Evolutionary conservation across 257 asterid species (phyloP), one percentile per base, ranked within the genome.

Genomic region (Nicotiana noctiflora): DNA sequence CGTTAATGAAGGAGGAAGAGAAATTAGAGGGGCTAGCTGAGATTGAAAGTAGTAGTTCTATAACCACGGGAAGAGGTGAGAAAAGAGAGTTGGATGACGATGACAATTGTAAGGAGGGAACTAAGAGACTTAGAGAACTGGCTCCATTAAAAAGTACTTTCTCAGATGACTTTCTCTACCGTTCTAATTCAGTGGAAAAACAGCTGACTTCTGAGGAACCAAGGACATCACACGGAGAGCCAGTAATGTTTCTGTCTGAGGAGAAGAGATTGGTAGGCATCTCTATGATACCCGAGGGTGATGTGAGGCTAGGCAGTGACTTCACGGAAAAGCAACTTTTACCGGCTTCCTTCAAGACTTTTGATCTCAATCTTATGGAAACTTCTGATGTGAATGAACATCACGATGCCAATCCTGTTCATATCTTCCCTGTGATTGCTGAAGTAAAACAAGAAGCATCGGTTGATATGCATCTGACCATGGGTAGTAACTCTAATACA

Each of bases 321-420:
- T 88, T 85, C 84, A 72, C 90, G 53, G 97, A 89, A 86, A 92
- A 88, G 77, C 93, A 89, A 80, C 86, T 91, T 29, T 88, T 89
- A 84, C 92, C 96, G 0, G 86, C 91, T 80, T 91, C 98, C 84
- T 94, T 92, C 53, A 94, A 93, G 86, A 91, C 95, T 21, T 95
- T 92, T 4, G 99, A 96, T 86, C 92, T 96, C 84, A 94, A 96
- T 87, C 97, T 90, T 75, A 83, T 84, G 84, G 98, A 92, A 85
- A 84, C 89, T 65, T 86, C 88, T 85, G 98, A 94, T 79, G 86
- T 79, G 55, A 81, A 82, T 46, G 95, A 90, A 83, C 89, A 83
- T 84, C 92, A 85, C 65, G 88, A 82, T 23, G 83, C 86, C 75
- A 86, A 84, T 79, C 85, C 91, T 12, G 74, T 83, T 87, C 84